Conservation (phyloP, 2,329 filamentous ascomycete genomes). For the Cylindrodendrum hubeiense region DNA sequence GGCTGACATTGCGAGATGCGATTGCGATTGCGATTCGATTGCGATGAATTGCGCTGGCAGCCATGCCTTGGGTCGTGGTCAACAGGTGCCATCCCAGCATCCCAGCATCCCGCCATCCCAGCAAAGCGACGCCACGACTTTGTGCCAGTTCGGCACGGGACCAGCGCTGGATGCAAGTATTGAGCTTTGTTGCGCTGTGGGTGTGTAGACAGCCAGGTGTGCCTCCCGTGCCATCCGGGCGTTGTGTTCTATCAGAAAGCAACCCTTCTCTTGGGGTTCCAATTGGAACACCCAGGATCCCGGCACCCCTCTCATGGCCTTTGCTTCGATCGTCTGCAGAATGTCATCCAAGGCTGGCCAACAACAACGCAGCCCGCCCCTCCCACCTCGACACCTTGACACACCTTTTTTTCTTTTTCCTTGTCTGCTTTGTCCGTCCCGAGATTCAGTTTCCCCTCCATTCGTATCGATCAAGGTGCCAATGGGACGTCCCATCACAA, state of each 20-base stretch:
- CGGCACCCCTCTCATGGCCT: neutral
- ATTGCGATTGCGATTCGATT: conserved; percentile 6
- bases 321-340: conserved; percentile 23
- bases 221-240: conserved; percentile 5
- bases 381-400: neutral
- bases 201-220: neutral
- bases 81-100: neutral
- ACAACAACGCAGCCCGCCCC: conserved; percentile 22
- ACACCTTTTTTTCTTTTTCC: neutral
- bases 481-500: conserved; percentile 8
- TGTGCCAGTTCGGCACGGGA: neutral
- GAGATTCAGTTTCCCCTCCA: neutral
- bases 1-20: neutral
- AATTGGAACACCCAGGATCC: conserved; percentile 15
- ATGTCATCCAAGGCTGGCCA: conserved; percentile 21
- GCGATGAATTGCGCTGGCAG: neutral
- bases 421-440: neutral
- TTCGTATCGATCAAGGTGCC: conserved; percentile 1
- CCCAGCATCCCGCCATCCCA: too few relatives aligned
- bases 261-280: neutral
- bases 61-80: conserved; percentile 11
- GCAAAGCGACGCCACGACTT: neutral
- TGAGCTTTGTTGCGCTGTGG: neutral
- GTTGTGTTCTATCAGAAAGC: neutral
- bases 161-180: conserved; percentile 3